phyloP scores from a whole-genome alignment of 2,329 filamentous ascomycete species.

The Xylariaceae sp. region DNA sequence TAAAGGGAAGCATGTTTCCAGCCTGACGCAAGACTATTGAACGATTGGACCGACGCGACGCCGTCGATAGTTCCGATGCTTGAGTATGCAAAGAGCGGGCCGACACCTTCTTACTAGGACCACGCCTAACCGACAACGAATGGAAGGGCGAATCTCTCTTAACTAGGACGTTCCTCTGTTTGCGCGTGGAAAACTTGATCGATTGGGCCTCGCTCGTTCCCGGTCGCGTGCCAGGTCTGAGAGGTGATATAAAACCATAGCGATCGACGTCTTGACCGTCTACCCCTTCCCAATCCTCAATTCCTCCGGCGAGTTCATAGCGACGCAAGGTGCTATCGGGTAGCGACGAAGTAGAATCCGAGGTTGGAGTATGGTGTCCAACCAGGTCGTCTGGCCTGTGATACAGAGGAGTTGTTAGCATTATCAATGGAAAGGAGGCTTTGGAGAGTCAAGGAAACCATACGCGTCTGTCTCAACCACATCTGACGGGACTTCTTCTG shows the following conservation, averaged over 20 bases:
- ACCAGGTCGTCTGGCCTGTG: conserved; percentile 20
- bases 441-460: conserved; percentile 46
- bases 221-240: conserved; percentile 33
- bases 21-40: conserved; percentile 51
- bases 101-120: conserved; percentile 52
- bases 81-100: conserved; percentile 56
- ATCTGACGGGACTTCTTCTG: conserved; percentile 47
- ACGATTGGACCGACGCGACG: conserved; percentile 49
- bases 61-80: conserved; percentile 45
- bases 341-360: conserved; percentile 30
- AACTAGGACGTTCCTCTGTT: conserved; percentile 41
- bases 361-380: conserved; percentile 27
- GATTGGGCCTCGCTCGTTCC: conserved; percentile 39
- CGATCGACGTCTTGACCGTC: conserved; percentile 59
- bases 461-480: conserved; percentile 53
- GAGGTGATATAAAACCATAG: conserved; percentile 61
- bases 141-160: conserved; percentile 35
- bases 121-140: conserved; percentile 36
- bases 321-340: conserved; percentile 35
- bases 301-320: conserved; percentile 51
- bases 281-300: conserved; percentile 66
- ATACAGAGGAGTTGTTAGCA: conserved; percentile 27
- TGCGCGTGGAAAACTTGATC: conserved; percentile 38
- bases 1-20: conserved; percentile 56
- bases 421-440: conserved; percentile 13